Conservation (phyloP, 2,329 filamentous ascomycete genomes). For the Aspergillus sp. region DNA sequence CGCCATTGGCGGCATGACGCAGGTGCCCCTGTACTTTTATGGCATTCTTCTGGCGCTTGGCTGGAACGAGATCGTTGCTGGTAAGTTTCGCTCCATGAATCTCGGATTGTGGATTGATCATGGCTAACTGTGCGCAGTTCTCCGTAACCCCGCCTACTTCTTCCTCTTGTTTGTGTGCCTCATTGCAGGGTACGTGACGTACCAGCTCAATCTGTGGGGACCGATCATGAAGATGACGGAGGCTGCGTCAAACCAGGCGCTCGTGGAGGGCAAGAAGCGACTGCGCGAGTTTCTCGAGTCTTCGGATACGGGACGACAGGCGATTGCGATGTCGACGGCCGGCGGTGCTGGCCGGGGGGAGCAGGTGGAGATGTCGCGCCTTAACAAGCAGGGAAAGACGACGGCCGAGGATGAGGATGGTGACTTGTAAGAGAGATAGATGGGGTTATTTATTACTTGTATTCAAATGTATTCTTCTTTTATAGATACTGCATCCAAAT, state of each 20-base stretch:
- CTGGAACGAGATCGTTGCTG: constrained; percentile 98
- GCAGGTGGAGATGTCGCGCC: constrained; percentile 60
- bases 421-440: constrained; percentile 31
- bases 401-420: constrained; percentile 33
- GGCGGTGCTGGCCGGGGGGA: constrained; percentile 44
- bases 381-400: constrained; percentile 31
- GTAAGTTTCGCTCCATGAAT: constrained; percentile 57
- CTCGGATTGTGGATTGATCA: neutral
- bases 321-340: constrained; percentile 71
- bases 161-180: constrained; percentile 77
- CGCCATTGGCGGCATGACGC: constrained; percentile 91
- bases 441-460: constrained; percentile 15
- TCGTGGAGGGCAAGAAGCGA: constrained; percentile 89
- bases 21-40: constrained; percentile 95
- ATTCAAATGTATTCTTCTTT: constrained; percentile 5
- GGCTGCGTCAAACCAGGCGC: constrained; percentile 79
- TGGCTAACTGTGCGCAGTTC: constrained; percentile 58
- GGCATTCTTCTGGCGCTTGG: constrained; percentile 82
- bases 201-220: constrained; percentile 90
- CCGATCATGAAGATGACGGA: constrained; percentile 95
- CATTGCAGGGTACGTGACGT: constrained; percentile 82
- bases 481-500: constrained; percentile 5
- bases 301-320: constrained; percentile 81
- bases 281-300: constrained; percentile 86
- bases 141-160: constrained; percentile 92